Conservation (phyloP, 805 yeast genomes). For the Cyberlindnera euphorbiiphila region DNA sequence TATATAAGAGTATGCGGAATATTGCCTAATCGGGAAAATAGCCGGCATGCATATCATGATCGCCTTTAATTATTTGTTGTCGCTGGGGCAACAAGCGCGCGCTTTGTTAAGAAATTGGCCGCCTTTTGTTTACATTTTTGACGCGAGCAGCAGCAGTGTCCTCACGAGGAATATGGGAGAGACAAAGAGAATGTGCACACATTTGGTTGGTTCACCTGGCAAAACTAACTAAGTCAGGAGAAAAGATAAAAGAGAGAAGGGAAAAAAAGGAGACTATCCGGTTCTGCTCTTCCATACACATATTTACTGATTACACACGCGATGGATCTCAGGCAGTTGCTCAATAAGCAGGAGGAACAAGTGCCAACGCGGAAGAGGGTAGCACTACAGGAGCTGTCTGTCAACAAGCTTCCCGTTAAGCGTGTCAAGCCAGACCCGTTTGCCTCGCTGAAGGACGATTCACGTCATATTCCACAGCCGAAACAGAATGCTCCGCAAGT, state of each 20-base stretch:
- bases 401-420: slow-evolving; percentile 6
- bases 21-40: no score
- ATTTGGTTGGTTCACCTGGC: no score
- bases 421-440: slow-evolving; percentile 3
- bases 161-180: not conserved
- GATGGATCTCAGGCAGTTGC: slow-evolving; percentile 15
- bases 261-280: no score
- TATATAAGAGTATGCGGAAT: no score
- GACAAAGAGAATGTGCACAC: slow-evolving; percentile 1
- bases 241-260: no score
- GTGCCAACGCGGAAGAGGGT: slow-evolving; percentile 11
- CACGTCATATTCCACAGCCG: no score
- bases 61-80: no score
- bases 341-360: slow-evolving; percentile 12
- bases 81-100: no score
- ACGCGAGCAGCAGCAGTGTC: not conserved
- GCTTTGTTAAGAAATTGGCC: no score
- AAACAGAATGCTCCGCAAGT: not conserved
- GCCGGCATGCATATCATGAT: no score
- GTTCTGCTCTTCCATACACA: slow-evolving; percentile 14
- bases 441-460: no score
- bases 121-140: slow-evolving; percentile 3
- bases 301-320: not conserved
- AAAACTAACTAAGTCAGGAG: no score
- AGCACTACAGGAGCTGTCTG: slow-evolving; percentile 11